phyloP scores from a whole-genome alignment of 768 basidiomycete genomes.

The Cystofilobasidium bisporidii region DNA sequence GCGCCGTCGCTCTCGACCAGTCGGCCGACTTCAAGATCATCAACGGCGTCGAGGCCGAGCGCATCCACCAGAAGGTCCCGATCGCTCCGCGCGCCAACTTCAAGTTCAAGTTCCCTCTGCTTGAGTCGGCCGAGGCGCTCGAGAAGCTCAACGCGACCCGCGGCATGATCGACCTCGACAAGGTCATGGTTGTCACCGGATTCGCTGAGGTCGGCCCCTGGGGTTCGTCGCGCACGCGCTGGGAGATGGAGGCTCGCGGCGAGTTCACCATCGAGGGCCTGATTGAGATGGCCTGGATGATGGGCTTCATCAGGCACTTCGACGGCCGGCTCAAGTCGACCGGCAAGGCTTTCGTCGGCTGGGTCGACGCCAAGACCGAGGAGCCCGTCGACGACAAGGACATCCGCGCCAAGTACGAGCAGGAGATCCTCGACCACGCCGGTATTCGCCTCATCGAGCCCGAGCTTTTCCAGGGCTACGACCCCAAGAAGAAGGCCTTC shows the following conservation, averaged over 20 bases:
- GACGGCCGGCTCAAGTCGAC: conserved; percentile 90
- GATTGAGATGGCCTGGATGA: conserved; percentile 99
- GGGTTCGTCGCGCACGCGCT: conserved; percentile 94
- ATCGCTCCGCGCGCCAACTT: conserved; percentile 97
- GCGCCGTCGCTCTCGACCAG: conserved; percentile 86
- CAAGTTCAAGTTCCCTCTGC: conserved; percentile 81
- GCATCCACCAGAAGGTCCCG: conserved; percentile 80
- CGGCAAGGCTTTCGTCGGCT: conserved; percentile 86
- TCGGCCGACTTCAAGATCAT: conserved; percentile 87
- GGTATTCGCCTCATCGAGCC: conserved; percentile 95
- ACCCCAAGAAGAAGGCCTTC: conserved; percentile 95
- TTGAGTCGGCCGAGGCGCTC: conserved; percentile 64
- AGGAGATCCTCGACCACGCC: conserved; percentile 79
- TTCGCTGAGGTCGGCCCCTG: conserved; percentile 97
- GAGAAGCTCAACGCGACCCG: conserved; percentile 66
- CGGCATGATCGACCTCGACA: conserved; percentile 87
- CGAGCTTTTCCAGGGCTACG: conserved; percentile 93
- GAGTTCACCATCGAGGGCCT: conserved; percentile 94
- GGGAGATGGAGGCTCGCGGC: conserved; percentile 99
- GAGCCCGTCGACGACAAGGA: conserved; percentile 99
- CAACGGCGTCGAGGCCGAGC: conserved; percentile 83
- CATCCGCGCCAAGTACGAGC: conserved; percentile 83
- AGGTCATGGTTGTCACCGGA: conserved; percentile 90
- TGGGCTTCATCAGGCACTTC: conserved; percentile 98
- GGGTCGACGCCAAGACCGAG: conserved; percentile 87